Percentiles rank a stretch among this genome's conserved stretches.
Conservation (phyloP, 73 alveolate genomes). For the Blepharisma japonicum region DNA sequence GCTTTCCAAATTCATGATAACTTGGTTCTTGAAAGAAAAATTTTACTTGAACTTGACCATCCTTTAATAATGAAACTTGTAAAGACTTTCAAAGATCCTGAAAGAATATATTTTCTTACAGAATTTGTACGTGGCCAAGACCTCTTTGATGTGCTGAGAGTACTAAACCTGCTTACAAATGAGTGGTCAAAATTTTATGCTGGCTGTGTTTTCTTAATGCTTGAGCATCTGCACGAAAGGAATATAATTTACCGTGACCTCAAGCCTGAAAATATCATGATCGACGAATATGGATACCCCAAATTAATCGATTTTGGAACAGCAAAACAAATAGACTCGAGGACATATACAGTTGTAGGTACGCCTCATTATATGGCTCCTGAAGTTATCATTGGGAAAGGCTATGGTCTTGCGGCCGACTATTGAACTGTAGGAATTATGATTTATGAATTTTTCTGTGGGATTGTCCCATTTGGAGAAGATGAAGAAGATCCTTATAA, state of each 20-base stretch:
- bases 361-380: slow-evolving; percentile 74
- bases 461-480: slow-evolving; percentile 37
- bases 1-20: slow-evolving; percentile 41
- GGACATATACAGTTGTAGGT: slow-evolving; percentile 57
- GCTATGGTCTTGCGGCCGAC: slow-evolving; percentile 57
- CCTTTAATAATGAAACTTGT: slow-evolving; percentile 56
- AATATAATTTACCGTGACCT: slow-evolving; percentile 66
- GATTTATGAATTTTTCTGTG: slow-evolving; percentile 59
- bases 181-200: slow-evolving; percentile 44
- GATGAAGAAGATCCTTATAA: slow-evolving; percentile 33
- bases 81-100: slow-evolving; percentile 47
- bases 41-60: slow-evolving; percentile 44
- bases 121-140: slow-evolving; percentile 58
- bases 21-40: slow-evolving; percentile 45
- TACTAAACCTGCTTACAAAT: slow-evolving; percentile 42
- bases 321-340: slow-evolving; percentile 47
- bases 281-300: slow-evolving; percentile 74
- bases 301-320: slow-evolving; percentile 81
- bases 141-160: slow-evolving; percentile 57
- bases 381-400: slow-evolving; percentile 58
- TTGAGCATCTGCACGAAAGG: slow-evolving; percentile 69
- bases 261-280: slow-evolving; percentile 80
- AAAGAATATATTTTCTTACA: slow-evolving; percentile 42
- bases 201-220: slow-evolving; percentile 34
- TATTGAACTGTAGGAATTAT: slow-evolving; percentile 53